phyloP scores from a whole-genome alignment of 495 filamentous ascomycete species.

The Penicillium mononematosum region DNA sequence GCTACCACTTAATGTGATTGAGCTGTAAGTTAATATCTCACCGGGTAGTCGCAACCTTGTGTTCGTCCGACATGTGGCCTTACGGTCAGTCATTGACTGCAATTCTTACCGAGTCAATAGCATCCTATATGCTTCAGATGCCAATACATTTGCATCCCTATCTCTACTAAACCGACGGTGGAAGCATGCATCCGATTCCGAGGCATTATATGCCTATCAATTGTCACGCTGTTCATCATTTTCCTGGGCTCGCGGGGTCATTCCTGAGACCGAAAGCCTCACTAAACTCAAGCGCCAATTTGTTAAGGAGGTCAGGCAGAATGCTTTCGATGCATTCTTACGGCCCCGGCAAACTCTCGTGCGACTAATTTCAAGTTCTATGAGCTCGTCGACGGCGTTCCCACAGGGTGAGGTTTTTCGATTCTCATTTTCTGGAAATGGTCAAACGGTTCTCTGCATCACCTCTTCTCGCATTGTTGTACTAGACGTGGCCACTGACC shows the following conservation, averaged over 20 bases:
- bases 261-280: constrained; percentile 54
- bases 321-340: constrained; percentile 76
- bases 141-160: constrained; percentile 79
- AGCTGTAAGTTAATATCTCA: constrained; percentile 24
- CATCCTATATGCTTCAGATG: constrained; percentile 71
- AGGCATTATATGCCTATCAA: constrained; percentile 73
- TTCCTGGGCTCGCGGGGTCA: constrained; percentile 50
- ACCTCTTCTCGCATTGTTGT: constrained; percentile 86
- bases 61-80: not conserved
- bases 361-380: constrained; percentile 77
- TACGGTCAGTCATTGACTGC: not conserved
- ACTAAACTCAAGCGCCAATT: constrained; percentile 65
- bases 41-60: not conserved
- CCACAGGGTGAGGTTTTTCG: constrained; percentile 84
- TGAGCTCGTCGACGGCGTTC: constrained; percentile 75
- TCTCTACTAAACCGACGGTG: constrained; percentile 78
- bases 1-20: constrained; percentile 30
- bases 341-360: constrained; percentile 67
- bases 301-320: constrained; percentile 67
- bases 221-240: constrained; percentile 70
- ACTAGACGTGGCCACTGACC: constrained; percentile 59
- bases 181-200: constrained; percentile 68
- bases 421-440: constrained; percentile 73
- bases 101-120: constrained; percentile 39
- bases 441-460: constrained; percentile 71